A percentile compares a stretch with the other conserved stretches of the same genome.
Evolutionary conservation across 768 basidiomycete genomes (phyloP).

Genomic region (Russula olivacea): DNA sequence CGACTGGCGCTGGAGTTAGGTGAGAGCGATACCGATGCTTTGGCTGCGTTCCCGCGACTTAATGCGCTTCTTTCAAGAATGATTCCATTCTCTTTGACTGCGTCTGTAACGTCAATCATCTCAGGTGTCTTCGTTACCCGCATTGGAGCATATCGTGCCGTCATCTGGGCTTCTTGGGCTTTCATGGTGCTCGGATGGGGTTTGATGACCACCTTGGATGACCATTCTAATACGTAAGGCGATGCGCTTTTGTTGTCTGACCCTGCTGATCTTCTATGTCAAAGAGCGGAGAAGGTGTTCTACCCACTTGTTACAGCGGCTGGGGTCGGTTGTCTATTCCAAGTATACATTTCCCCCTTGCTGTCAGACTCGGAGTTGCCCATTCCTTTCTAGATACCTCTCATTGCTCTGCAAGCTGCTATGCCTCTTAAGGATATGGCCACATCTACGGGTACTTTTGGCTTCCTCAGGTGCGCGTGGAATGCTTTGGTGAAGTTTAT

Average conservation of each 20-base stretch:
- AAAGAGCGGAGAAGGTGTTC: constrained; percentile 56
- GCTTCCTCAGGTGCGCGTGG: constrained; percentile 53
- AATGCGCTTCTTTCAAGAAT: constrained; percentile 41
- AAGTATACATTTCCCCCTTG: constrained; percentile 31
- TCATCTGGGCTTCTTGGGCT: constrained; percentile 58
- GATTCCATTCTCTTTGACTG: constrained; percentile 66
- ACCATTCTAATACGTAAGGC: constrained; percentile 45
- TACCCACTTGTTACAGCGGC: constrained; percentile 62
- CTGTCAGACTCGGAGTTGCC: not conserved
- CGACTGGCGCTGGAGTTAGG: constrained; percentile 64
- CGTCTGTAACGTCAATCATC: constrained; percentile 46
- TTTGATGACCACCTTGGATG: constrained; percentile 64
- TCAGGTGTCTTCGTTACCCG: constrained; percentile 55
- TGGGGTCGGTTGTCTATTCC: constrained; percentile 63
- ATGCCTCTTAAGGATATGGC: constrained; percentile 90
- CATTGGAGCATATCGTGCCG: constrained; percentile 50
- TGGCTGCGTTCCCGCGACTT: not conserved
- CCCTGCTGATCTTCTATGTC: constrained; percentile 1
- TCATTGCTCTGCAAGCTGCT: constrained; percentile 74
- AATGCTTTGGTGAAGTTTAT: not conserved
- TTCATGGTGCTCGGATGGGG: constrained; percentile 61
- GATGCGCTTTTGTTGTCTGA: too few relatives aligned
- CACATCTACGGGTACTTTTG: constrained; percentile 65
- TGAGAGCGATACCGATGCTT: constrained; percentile 28
- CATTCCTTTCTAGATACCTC: constrained; percentile 41